Conservation (phyloP, 805 yeast genomes). For the Hanseniaspora guilliermondii region DNA sequence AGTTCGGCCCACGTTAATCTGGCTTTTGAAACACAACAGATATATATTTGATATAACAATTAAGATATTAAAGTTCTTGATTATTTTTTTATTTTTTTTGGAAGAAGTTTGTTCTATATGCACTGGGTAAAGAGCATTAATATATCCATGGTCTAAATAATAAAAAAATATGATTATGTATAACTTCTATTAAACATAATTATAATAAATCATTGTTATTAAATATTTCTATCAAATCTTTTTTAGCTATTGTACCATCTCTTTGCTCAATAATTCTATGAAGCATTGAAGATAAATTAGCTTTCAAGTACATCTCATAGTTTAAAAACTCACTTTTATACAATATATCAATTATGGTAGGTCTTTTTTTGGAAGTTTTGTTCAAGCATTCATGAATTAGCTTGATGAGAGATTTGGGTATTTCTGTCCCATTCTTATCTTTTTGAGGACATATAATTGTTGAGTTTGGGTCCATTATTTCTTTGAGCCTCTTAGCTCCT, state of each 20-base stretch:
- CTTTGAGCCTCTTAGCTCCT: constrained; percentile 65
- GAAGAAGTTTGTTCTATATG: too few relatives aligned
- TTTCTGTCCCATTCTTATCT: constrained; percentile 49
- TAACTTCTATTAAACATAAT: too few relatives aligned
- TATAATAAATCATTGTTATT: constrained; percentile 12
- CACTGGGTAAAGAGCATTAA: background rate
- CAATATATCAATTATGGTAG: constrained; percentile 51
- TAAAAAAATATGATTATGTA: too few relatives aligned
- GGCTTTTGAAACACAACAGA: background rate
- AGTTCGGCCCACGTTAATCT: constrained; percentile 77
- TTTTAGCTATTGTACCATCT: constrained; percentile 47
- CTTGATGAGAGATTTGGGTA: constrained; percentile 58
- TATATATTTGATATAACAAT: background rate
- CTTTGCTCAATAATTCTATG: constrained; percentile 34
- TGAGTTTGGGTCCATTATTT: constrained; percentile 75
- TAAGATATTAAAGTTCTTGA: background rate
- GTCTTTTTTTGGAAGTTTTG: constrained; percentile 56
- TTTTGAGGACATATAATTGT: constrained; percentile 51
- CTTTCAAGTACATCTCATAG: constrained; percentile 52
- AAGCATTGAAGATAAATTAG: constrained; percentile 30
- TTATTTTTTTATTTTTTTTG: too few relatives aligned
- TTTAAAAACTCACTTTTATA: constrained; percentile 47
- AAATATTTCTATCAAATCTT: constrained; percentile 27
- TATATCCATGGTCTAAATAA: too few relatives aligned
- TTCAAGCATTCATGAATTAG: constrained; percentile 59